Base-by-base conservation (phyloP, 768 basidiomycete genomes). In the Leccinum incarnatum region DNA sequence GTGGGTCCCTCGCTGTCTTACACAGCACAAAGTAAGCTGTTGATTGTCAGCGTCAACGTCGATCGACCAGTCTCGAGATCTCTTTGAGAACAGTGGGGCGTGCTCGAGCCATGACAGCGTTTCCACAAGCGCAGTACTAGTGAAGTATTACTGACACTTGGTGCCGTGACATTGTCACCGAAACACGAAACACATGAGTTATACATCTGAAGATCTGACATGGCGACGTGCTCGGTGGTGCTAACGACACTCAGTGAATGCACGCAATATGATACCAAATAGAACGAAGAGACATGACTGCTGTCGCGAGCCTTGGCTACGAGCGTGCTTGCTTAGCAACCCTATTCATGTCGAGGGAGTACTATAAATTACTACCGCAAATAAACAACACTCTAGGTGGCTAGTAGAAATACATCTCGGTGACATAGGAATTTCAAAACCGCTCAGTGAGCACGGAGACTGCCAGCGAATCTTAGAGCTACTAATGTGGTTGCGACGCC, bases 401-500 rank as follows among this genome's bases (percentile, higher is more conserved):
- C 9, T n/a, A 42, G 40, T 0, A 46, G n/a, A 21, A 12, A 49
- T 27, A 14, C 6, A 23, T 4, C 46, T 25, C 23, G 15, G 19
- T 14, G 45, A 50, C 10, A 17, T 29, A 12, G 36, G 34, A 29
- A 29, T 9, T n/a, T 3, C 11, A 53, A 32, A 2, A 21, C 23
- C 27, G 6, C 5, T 59, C 29, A 69, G 12, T 32, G 56, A 53
- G 15, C 37, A 48, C 42, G 53, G 27, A 65, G 50, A 54, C 27
- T 51, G 51, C 27, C 5, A 53, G 29, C 46, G 2, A 72, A 6
- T 37, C 53, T 65, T 23, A 65, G 3, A n/a, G 32, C 55, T 27
- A 52, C 50, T 19, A 65, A 59, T 6, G 63, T 66, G 6, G 65
- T 61, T 15, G 55, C 61, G 3, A 76, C 15, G 14, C 74, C 74